Percentiles rank a stretch among this genome's conserved stretches.
Conservation (phyloP, 2,329 filamentous ascomycete species). For the Talaromyces sp. region DNA sequence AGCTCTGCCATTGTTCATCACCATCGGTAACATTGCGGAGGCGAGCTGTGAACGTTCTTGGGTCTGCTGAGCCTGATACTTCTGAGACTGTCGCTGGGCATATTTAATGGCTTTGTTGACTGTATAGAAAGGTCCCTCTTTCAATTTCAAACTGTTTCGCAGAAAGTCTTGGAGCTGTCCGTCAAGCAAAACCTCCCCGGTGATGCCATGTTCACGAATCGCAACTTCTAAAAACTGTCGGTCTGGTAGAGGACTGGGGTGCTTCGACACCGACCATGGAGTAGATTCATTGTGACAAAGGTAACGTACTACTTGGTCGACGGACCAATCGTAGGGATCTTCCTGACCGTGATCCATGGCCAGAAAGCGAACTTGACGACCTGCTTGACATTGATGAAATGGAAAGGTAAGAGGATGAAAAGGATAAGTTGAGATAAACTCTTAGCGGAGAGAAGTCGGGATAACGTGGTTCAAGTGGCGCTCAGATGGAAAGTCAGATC, state of each 20-base stretch:
- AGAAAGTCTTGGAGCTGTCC: conserved; percentile 14
- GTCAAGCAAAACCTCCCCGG: conserved; percentile 58
- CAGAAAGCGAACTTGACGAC: not conserved
- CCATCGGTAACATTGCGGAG: conserved; percentile 14
- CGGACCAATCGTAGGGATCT: conserved; percentile 75
- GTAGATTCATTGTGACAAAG: conserved; percentile 59
- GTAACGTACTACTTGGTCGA: conserved; percentile 64
- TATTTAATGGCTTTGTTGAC: conserved; percentile 18
- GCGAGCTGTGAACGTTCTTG: conserved; percentile 15
- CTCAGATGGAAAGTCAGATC: not conserved
- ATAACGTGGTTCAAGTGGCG: too few relatives aligned
- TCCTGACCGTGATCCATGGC: conserved; percentile 31
- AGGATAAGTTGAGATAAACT: not conserved
- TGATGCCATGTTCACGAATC: conserved; percentile 63
- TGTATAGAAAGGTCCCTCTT: conserved; percentile 18
- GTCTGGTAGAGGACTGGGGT: conserved; percentile 50
- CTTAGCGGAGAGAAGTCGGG: too few relatives aligned
- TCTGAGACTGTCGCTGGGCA: conserved; percentile 15
- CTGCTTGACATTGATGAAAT: conserved; percentile 3
- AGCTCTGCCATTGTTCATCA: conserved; percentile 3
- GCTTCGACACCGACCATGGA: conserved; percentile 36
- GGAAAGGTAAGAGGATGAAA: not conserved
- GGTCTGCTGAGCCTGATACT: conserved; percentile 9
- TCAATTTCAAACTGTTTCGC: conserved; percentile 14
- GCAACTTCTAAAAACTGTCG: conserved; percentile 52